Evolutionary conservation across 2,329 filamentous ascomycete species (phyloP).

Genomic region (Madurella mycetomatis): DNA sequence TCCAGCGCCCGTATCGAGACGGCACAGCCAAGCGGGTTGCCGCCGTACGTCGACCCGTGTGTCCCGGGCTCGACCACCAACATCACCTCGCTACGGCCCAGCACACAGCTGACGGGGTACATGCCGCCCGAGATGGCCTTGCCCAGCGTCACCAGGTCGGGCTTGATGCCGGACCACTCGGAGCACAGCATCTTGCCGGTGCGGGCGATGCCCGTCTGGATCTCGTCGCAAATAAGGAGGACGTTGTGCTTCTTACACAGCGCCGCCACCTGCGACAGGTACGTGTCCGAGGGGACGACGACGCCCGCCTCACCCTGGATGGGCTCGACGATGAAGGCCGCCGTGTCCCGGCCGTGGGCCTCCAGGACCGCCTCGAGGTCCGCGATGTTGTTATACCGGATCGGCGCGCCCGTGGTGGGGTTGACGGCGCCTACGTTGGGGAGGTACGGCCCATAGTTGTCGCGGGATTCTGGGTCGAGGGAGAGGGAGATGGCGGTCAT

Average conservation of each 20-base stretch:
- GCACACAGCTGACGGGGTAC: conserved; percentile 95
- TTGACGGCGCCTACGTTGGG: conserved; percentile 76
- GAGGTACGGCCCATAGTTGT: conserved; percentile 95
- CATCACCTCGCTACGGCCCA: conserved; percentile 88
- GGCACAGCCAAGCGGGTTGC: conserved; percentile 91
- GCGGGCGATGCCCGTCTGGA: conserved; percentile 94
- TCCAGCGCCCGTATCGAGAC: conserved; percentile 94
- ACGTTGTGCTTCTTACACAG: conserved; percentile 96
- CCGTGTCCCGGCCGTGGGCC: conserved; percentile 76
- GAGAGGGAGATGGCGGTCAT: conserved; percentile 96
- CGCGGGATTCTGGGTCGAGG: conserved; percentile 88
- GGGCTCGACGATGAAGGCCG: conserved; percentile 90
- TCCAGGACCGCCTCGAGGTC: conserved; percentile 78
- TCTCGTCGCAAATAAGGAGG: conserved; percentile 95
- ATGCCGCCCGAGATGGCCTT: conserved; percentile 98
- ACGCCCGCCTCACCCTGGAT: conserved; percentile 98
- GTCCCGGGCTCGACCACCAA: conserved; percentile 93
- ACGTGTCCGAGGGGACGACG: conserved; percentile 86
- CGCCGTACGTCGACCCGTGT: conserved; percentile 97
- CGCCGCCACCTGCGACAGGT: conserved; percentile 72
- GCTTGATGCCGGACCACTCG: conserved; percentile 92
- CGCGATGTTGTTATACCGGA: conserved; percentile 80
- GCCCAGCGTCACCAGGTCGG: conserved; percentile 88
- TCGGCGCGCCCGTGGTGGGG: conserved; percentile 70
- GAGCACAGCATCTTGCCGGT: conserved; percentile 92